Percentiles rank a stretch among this genome's conserved stretches.
Evolutionary conservation across 2,329 filamentous ascomycete genomes (phyloP).

Genomic region (Fusarium subtropicale): DNA sequence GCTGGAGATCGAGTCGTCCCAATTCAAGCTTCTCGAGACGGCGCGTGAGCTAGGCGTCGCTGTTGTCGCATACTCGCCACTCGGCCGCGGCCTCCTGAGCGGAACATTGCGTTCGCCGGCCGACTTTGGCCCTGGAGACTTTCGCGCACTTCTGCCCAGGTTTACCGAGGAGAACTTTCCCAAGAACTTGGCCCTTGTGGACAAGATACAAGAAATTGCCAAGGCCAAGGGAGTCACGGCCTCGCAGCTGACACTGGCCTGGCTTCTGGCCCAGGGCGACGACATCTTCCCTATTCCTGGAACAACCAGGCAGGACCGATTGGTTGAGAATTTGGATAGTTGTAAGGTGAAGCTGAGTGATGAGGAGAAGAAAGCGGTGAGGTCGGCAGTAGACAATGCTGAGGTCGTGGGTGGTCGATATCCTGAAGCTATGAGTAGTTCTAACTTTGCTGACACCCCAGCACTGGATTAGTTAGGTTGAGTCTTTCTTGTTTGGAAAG

Average conservation of each 20-base stretch:
- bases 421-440: too few relatives aligned
- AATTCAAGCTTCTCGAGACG: background rate
- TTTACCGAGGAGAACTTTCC: background rate
- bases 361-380: too few relatives aligned
- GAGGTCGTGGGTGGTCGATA: too few relatives aligned
- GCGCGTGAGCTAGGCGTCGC: background rate
- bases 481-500: too few relatives aligned
- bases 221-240: background rate
- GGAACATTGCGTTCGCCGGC: background rate
- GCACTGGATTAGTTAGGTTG: too few relatives aligned
- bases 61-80: background rate
- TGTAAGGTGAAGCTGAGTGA: too few relatives aligned
- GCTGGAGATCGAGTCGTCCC: background rate
- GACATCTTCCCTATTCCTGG: background rate
- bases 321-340: background rate
- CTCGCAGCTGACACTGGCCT: background rate
- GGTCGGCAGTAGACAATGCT: too few relatives aligned
- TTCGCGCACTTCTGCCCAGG: background rate
- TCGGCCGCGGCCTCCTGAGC: background rate
- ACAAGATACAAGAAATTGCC: background rate
- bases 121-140: background rate
- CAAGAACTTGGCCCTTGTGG: background rate
- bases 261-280: background rate
- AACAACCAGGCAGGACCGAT: background rate
- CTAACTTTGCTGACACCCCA: too few relatives aligned